These are phyloP conservation scores for Plasmodium knowlesi DNA, from an alignment of 169 alveolate genomes.

Conservation along the genomic window DNA sequence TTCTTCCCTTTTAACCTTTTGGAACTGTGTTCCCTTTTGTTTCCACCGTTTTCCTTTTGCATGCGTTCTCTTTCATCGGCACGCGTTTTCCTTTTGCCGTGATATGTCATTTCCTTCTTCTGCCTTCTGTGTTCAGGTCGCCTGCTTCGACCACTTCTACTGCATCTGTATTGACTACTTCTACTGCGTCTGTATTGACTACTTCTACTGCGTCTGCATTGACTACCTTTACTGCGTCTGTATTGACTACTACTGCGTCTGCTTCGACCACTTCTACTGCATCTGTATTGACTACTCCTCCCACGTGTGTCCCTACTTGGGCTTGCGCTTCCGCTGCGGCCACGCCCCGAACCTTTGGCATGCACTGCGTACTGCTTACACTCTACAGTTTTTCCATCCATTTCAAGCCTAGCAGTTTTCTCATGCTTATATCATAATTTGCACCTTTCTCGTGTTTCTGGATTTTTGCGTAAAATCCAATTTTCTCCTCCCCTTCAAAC, in stretches of 20 bases:
- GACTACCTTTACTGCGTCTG: background rate
- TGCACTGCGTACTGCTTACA: background rate
- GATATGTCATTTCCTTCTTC: background rate
- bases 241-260: background rate
- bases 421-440: background rate
- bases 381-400: background rate
- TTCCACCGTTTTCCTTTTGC: background rate
- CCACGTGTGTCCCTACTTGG: background rate
- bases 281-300: background rate
- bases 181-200: background rate
- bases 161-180: background rate
- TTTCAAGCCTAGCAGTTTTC: background rate
- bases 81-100: background rate
- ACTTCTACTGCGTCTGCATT: background rate
- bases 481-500: background rate
- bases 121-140: background rate
- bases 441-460: background rate
- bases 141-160: background rate
- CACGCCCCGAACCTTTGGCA: background rate
- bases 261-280: background rate
- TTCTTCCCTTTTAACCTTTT: background rate
- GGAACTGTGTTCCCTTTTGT: background rate
- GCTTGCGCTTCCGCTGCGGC: background rate
- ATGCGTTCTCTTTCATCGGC: background rate
- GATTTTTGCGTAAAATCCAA: background rate